Conservation (phyloP, 345 rosid species). For the Syzygium aromaticum region DNA sequence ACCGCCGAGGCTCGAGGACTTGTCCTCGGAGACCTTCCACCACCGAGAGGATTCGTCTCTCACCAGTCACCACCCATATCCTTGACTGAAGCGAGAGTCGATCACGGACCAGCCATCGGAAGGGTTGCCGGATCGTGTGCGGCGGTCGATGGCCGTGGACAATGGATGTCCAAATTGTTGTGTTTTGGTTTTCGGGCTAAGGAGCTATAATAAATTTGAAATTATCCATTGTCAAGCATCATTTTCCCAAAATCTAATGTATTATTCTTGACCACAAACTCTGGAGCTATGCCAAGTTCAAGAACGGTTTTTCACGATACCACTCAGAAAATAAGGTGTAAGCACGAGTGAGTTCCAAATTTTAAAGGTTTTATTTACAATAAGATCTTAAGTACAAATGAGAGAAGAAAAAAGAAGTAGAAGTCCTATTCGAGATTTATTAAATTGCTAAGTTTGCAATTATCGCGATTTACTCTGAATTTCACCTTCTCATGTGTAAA, state of each 20-base stretch:
- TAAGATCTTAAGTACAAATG: background rate
- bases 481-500: too few species aligned
- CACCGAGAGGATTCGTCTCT: constrained; percentile 78
- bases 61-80: constrained; percentile 39
- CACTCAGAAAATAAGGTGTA: background rate
- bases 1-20: constrained; percentile 78
- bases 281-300: background rate
- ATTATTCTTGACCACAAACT: background rate
- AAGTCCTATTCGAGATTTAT: too few species aligned
- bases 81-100: constrained; percentile 23
- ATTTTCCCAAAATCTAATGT: background rate
- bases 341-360: background rate
- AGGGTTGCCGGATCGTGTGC: too few species aligned
- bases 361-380: background rate
- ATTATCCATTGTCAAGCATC: too few species aligned
- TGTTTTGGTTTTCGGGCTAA: background rate
- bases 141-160: background rate
- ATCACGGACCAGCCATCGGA: too few species aligned
- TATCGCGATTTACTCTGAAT: too few species aligned
- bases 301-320: background rate
- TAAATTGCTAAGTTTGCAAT: too few species aligned
- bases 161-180: background rate
- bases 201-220: background rate
- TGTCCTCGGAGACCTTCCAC: constrained; percentile 60
- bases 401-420: too few species aligned